Conservation (phyloP, 208 protist genomes). For the Tritrichomonas musculus region DNA sequence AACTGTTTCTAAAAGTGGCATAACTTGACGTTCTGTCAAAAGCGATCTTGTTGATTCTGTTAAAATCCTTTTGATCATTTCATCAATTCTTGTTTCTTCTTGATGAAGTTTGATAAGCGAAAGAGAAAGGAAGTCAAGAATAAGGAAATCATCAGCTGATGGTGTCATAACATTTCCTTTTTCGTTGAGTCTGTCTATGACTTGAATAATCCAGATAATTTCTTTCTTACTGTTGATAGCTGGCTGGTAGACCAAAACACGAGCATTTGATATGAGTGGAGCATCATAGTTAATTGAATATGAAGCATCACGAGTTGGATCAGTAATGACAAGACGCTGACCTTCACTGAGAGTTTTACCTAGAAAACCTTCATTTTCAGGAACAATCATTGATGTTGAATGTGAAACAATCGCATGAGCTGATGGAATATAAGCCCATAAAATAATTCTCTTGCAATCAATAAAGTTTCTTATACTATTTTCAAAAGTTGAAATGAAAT, state of each 20-base stretch:
- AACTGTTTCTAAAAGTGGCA: slow-evolving; percentile 10
- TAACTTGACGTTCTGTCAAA: slow-evolving; percentile 14
- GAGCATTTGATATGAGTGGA: neutral
- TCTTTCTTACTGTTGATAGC: slow-evolving; percentile 2
- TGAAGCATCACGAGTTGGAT: neutral
- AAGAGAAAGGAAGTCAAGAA: slow-evolving; percentile 16
- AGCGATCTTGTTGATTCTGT: slow-evolving; percentile 13
- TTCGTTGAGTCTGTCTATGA: neutral
- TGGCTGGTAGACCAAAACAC: slow-evolving; percentile 6
- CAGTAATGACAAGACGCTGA: neutral
- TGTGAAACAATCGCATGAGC: neutral
- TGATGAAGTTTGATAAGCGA: neutral
- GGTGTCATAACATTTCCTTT: neutral
- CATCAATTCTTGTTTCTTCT: slow-evolving; percentile 24
- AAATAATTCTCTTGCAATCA: neutral
- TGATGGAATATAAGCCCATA: neutral
- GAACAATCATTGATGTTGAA: neutral
- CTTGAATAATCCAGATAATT: neutral
- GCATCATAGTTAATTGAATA: slow-evolving; percentile 8
- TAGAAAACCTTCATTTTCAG: neutral
- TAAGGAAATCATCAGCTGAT: neutral
- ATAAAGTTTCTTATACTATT: neutral
- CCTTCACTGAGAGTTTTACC: neutral
- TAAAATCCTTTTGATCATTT: slow-evolving; percentile 19
- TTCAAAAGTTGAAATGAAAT: slow-evolving; percentile 2